These are phyloP conservation scores for Sporisorium sorghi DNA, from an alignment of 1,284 basidiomycete genomes.

Conservation along the genomic window DNA sequence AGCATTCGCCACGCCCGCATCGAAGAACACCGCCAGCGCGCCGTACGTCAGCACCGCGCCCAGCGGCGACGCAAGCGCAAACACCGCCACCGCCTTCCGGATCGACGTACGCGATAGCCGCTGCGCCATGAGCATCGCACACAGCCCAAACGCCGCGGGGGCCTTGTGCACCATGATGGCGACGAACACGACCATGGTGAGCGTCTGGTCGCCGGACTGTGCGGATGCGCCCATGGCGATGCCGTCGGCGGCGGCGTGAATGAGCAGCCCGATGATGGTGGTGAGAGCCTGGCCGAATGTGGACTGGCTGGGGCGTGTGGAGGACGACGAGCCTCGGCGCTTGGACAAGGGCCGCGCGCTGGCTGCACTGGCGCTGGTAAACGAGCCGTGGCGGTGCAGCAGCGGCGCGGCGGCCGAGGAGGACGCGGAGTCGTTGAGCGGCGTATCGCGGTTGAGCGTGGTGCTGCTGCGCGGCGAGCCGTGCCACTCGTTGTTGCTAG, in stretches of 20 bases:
- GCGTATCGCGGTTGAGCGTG: constrained; percentile 9
- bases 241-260: constrained; percentile 66
- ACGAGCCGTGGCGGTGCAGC: constrained; percentile 23
- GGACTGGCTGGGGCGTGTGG: neutral
- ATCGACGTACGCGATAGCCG: constrained; percentile 46
- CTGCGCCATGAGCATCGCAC: constrained; percentile 64
- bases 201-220: constrained; percentile 49
- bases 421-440: constrained; percentile 9
- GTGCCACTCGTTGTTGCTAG: constrained; percentile 15
- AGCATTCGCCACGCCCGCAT: constrained; percentile 5
- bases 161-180: constrained; percentile 69
- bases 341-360: constrained; percentile 3
- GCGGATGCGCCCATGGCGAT: constrained; percentile 66
- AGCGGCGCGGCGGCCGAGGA: constrained; percentile 25
- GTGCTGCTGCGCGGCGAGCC: constrained; percentile 27
- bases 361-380: constrained; percentile 13
- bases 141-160: constrained; percentile 65
- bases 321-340: constrained; percentile 20
- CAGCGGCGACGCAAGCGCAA: constrained; percentile 58
- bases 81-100: constrained; percentile 54
- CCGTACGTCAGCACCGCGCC: constrained; percentile 56
- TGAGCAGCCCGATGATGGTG: constrained; percentile 59
- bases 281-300: constrained; percentile 54
- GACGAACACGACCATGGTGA: constrained; percentile 63
- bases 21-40: constrained; percentile 24